Evolutionary conservation across 164 flowering plant genomes (phyloP).

Genomic region (Stephania cephalantha): DNA sequence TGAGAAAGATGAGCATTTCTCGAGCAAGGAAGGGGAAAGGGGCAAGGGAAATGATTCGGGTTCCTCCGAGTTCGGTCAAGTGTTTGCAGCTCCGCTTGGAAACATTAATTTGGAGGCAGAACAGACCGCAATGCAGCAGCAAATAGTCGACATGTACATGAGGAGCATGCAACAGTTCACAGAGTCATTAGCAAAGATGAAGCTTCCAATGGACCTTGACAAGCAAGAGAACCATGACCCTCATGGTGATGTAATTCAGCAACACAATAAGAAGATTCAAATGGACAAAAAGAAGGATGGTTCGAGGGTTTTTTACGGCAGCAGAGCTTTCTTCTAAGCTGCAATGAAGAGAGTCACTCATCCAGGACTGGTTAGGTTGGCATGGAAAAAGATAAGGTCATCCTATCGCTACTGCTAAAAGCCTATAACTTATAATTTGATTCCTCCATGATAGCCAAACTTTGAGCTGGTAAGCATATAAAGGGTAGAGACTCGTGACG

Average conservation of each 20-base stretch:
- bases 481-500: not conserved
- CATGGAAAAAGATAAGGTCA: not conserved
- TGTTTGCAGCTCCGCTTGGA: constrained; percentile 41
- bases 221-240: constrained; percentile 27
- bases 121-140: constrained; percentile 76
- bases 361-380: not conserved
- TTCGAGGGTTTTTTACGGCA: constrained; percentile 80
- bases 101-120: constrained; percentile 50
- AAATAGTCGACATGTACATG: constrained; percentile 91
- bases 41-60: constrained; percentile 19
- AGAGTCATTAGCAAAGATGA: constrained; percentile 84
- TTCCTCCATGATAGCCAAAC: not conserved
- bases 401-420: not conserved
- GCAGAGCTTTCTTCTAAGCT: constrained; percentile 61
- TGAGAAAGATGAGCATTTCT: constrained; percentile 21
- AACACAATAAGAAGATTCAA: constrained; percentile 24
- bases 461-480: too few relatives aligned
- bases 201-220: constrained; percentile 78
- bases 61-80: constrained; percentile 30
- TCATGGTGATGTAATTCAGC: constrained; percentile 33
- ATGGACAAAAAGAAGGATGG: constrained; percentile 55
- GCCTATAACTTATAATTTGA: too few relatives aligned
- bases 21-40: constrained; percentile 30
- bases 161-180: constrained; percentile 92
- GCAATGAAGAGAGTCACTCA: not conserved